Evolutionary conservation across 495 filamentous ascomycete genomes (phyloP), one percentile per base, ranked within the genome.

Genomic region (Massariosphaeria phaeospora): DNA sequence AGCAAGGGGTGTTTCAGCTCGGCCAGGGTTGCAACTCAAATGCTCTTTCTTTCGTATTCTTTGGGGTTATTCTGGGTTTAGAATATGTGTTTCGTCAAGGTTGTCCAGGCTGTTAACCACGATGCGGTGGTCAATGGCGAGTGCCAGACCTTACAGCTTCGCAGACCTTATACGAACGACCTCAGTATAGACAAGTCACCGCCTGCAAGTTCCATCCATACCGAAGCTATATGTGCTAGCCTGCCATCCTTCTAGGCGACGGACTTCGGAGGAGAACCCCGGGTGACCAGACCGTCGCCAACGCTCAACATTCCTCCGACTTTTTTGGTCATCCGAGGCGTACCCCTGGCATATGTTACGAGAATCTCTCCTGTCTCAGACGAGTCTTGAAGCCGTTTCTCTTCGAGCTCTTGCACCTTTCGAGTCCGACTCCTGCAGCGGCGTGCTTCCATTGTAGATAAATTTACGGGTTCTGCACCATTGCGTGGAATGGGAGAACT

Each of bases 401-500:
- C 58, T 36, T 65, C 51, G 39, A 58, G 50, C 4, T 59, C 57
- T 46, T 66, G 64, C 42, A 65, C 65, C 11, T 52, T 56, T 39
- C 51, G 50, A 25, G 18, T 13, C 11, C 40, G 46, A 23, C 35
- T 50, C 20, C 43, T 55, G 10, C 55, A 67, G 15, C 59, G 57
- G n/a, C n/a, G n/a, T 65, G 67, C 51, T 70, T 74, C 18, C 66
- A 67, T 51, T 68, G 72, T 46, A 76, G 68, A 4, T 68, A 52
- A 4, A 55, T n/a, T 46, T 29, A 72, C 61, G 20, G 76, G 59
- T 2, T 70, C 57, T 15, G 65, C 52, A 17, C 70, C 73, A 46
- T 74, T n/a, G n/a, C 72, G 25, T 70, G 67, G 59, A 76, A 77
- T 31, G 73, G 69, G 35, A 70, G 72, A 24, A 75, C 69, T 29